Evolutionary conservation across 169 alveolate species (phyloP).

Genomic region (Plasmodium vivax): DNA sequence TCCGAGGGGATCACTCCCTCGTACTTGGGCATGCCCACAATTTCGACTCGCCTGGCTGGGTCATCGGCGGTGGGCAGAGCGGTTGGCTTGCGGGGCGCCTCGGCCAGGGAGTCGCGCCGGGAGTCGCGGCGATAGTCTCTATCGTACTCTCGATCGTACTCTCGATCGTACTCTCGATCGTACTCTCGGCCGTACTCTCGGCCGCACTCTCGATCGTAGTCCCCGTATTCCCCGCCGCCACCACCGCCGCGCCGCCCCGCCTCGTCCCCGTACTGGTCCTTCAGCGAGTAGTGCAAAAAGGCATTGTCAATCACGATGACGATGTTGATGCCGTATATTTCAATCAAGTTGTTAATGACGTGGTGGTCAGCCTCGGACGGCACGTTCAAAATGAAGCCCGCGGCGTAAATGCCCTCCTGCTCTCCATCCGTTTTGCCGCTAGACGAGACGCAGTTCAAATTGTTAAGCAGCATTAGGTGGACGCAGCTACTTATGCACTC

Average conservation of each 20-base stretch:
- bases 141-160: neutral
- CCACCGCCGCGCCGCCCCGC: neutral
- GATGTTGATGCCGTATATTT: constrained; percentile 84
- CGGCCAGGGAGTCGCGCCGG: neutral
- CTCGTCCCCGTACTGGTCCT: constrained; percentile 52
- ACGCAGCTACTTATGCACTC: constrained; percentile 46
- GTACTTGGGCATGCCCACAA: constrained; percentile 61
- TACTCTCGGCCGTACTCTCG: neutral
- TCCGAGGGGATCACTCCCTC: constrained; percentile 75
- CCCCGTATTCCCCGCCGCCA: neutral
- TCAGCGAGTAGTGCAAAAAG: constrained; percentile 84
- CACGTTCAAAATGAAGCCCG: constrained; percentile 90
- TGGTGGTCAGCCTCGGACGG: constrained; percentile 88
- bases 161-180: neutral
- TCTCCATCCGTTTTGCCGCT: constrained; percentile 8
- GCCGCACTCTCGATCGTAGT: neutral
- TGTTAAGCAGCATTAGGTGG: constrained; percentile 60
- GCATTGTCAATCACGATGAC: constrained; percentile 90
- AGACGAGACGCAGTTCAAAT: constrained; percentile 38
- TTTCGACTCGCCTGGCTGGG: neutral
- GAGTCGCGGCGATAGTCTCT: neutral
- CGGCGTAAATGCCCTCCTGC: constrained; percentile 19
- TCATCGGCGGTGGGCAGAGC: neutral
- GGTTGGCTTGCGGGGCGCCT: neutral
- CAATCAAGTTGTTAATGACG: constrained; percentile 82